A percentile compares a stretch with the other conserved stretches of the same genome.
Evolutionary conservation across 768 basidiomycete species (phyloP).

Genomic region (Lenzites betulinus): DNA sequence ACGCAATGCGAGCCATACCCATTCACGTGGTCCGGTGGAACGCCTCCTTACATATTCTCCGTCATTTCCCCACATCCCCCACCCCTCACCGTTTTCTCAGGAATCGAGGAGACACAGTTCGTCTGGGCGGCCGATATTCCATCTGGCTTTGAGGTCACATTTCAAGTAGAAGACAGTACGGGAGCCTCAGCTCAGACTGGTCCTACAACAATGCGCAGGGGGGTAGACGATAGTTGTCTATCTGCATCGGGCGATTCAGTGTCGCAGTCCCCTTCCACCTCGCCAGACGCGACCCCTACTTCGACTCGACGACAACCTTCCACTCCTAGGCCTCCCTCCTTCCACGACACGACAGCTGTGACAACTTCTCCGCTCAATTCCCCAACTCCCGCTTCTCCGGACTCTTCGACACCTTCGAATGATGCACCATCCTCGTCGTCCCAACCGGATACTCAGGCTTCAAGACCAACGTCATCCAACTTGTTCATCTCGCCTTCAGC

Average conservation of each 20-base stretch:
- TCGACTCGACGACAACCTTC: neutral
- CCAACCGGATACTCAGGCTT: neutral
- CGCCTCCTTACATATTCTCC: neutral
- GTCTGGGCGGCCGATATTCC: neutral
- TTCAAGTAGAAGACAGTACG: neutral
- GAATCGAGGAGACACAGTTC: neutral
- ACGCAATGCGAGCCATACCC: neutral
- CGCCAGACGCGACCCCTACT: no score
- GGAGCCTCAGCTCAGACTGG: neutral
- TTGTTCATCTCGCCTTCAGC: neutral
- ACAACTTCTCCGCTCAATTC: neutral
- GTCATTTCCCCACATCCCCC: neutral
- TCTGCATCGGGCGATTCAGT: neutral
- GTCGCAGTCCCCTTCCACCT: neutral
- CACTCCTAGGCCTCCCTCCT: neutral
- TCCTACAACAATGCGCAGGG: neutral
- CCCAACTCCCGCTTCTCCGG: neutral
- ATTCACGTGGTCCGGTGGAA: neutral
- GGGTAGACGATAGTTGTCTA: neutral
- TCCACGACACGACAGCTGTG: no score
- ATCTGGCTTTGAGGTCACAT: neutral
- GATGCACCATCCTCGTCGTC: neutral
- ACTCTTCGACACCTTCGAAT: neutral
- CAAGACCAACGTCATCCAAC: neutral
- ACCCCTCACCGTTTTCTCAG: neutral